phyloP scores from a whole-genome alignment of 2,329 filamentous ascomycete species.

The Tolypocladium inflatum region DNA sequence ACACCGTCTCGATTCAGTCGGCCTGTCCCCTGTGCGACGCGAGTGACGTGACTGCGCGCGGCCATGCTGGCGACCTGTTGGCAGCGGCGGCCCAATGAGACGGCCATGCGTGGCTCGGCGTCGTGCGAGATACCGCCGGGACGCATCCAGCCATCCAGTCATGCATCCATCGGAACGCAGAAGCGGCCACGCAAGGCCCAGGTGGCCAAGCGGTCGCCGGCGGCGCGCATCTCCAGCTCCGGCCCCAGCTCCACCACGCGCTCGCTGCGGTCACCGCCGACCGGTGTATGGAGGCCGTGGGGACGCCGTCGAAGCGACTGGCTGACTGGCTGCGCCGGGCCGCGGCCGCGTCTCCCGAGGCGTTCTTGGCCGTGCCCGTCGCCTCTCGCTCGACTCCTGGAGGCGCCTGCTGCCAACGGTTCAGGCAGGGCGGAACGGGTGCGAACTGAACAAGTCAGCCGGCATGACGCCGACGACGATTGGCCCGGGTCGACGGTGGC shows the following conservation, averaged over 20 bases:
- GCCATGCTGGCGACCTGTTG: background rate
- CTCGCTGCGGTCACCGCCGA: background rate
- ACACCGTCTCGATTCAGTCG: background rate
- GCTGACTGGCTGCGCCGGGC: background rate
- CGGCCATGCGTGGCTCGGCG: conserved; percentile 1
- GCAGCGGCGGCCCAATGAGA: background rate
- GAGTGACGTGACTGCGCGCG: background rate
- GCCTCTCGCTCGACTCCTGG: too few relatives aligned
- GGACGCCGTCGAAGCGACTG: background rate
- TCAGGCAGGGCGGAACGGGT: conserved; percentile 1
- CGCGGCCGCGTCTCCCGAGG: background rate
- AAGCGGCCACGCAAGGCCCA: background rate
- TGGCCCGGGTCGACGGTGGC: background rate
- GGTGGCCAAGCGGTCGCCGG: background rate
- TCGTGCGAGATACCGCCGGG: background rate
- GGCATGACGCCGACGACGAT: conserved; percentile 6
- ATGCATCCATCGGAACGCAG: background rate
- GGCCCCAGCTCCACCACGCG: background rate
- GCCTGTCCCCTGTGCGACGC: background rate
- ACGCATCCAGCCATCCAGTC: background rate
- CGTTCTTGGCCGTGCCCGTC: background rate
- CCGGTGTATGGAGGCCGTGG: background rate
- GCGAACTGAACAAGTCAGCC: background rate
- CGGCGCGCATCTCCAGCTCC: background rate
- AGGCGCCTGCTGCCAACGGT: background rate